Evolutionary conservation across 768 basidiomycete species (phyloP).

Genomic region (Tylopilus subfusipes): DNA sequence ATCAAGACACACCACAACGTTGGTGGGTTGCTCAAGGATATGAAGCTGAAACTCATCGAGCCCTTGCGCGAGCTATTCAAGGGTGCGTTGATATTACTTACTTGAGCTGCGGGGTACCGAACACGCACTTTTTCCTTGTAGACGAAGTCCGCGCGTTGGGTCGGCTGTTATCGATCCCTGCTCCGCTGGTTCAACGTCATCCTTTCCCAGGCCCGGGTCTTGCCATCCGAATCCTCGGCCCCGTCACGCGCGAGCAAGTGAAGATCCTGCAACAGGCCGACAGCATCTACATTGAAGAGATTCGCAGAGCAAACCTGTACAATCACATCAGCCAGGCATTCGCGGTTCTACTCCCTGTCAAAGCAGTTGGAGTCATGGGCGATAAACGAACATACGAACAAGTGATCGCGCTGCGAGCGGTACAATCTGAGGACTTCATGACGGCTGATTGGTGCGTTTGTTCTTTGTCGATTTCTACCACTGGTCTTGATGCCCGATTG

Average conservation of each 20-base stretch:
- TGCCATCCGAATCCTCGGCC: slow-evolving; percentile 95
- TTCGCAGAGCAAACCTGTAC: slow-evolving; percentile 88
- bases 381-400: slow-evolving; percentile 97
- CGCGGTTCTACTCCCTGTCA: slow-evolving; percentile 92
- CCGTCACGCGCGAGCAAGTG: slow-evolving; percentile 92
- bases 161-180: slow-evolving; percentile 85
- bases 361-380: slow-evolving; percentile 97
- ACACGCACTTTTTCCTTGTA: slow-evolving; percentile 28
- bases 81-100: slow-evolving; percentile 47
- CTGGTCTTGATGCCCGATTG: no score
- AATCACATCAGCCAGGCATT: slow-evolving; percentile 95
- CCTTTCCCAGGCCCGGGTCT: slow-evolving; percentile 99
- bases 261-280: slow-evolving; percentile 89
- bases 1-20: slow-evolving; percentile 99
- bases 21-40: slow-evolving; percentile 91
- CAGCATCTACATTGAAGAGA: slow-evolving; percentile 96
- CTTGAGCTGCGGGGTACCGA: not conserved
- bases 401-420: slow-evolving; percentile 88
- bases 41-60: slow-evolving; percentile 99
- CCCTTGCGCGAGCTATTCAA: slow-evolving; percentile 97
- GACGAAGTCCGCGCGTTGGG: slow-evolving; percentile 96
- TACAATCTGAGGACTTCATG: slow-evolving; percentile 99
- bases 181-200: slow-evolving; percentile 90
- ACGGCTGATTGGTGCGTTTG: slow-evolving; percentile 89
- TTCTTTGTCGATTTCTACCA: not conserved